These are phyloP conservation scores for Punica granatum DNA, from an alignment of 345 rosid species.

Conservation along the genomic window DNA sequence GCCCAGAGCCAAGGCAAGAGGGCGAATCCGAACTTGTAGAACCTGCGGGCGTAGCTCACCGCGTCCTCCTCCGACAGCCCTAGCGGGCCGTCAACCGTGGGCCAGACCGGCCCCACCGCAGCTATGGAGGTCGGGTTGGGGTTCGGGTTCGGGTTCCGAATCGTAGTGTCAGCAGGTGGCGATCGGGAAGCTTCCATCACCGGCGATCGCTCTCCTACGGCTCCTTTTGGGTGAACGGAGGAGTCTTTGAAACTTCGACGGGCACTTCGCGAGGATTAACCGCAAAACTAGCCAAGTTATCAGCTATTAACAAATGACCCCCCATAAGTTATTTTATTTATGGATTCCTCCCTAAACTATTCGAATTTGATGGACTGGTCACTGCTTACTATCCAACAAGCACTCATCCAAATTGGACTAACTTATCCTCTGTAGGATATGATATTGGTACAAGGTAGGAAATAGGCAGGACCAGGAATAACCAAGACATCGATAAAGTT, in stretches of 20 bases:
- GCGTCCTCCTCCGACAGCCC: constrained; percentile 87
- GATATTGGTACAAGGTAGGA: too few species aligned
- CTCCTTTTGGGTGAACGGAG: neutral
- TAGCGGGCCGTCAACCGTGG: constrained; percentile 81
- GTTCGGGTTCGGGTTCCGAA: constrained; percentile 11
- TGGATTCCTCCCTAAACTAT: neutral
- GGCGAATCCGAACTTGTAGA: constrained; percentile 85
- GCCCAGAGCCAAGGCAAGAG: constrained; percentile 94
- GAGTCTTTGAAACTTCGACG: neutral
- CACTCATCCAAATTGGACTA: too few species aligned
- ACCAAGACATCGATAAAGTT: too few species aligned
- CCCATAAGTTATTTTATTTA: neutral
- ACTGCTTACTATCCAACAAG: neutral
- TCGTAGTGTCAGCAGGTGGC: constrained; percentile 15
- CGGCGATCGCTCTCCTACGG: neutral
- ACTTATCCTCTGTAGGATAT: too few species aligned
- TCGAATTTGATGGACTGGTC: neutral
- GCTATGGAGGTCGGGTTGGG: constrained; percentile 23
- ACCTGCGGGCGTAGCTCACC: constrained; percentile 69
- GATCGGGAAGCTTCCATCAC: constrained; percentile 56
- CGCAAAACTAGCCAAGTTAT: neutral
- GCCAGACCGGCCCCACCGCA: constrained; percentile 61
- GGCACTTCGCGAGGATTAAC: neutral
- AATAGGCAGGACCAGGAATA: too few species aligned
- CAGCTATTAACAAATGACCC: neutral